Conservation (phyloP, 176 grass and related monocot genomes). For the Luzula sylvatica region DNA sequence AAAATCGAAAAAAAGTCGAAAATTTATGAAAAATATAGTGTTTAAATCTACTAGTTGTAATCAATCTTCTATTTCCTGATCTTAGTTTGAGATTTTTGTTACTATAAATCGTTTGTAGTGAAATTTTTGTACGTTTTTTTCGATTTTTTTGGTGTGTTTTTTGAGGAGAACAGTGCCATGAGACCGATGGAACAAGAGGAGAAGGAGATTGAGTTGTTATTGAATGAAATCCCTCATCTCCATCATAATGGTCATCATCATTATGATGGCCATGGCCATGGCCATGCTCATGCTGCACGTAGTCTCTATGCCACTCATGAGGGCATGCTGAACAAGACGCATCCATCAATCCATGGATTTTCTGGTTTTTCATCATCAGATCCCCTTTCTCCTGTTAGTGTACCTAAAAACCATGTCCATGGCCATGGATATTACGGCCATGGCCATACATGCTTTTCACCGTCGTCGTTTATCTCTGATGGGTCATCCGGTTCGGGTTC, state of each 20-base stretch:
- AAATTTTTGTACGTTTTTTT: constrained; percentile 21
- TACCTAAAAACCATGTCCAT: neutral
- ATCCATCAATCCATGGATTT: constrained; percentile 2
- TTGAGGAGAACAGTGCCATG: constrained; percentile 2
- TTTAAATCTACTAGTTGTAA: constrained; percentile 3
- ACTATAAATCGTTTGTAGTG: constrained; percentile 3
- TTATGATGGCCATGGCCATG: constrained; percentile 4
- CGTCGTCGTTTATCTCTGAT: constrained; percentile 11
- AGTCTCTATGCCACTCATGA: neutral
- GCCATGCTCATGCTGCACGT: constrained; percentile 15
- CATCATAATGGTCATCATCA: constrained; percentile 27
- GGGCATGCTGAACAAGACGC: constrained; percentile 14
- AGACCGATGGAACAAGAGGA: constrained; percentile 26
- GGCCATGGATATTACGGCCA: constrained; percentile 21
- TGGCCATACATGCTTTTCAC: constrained; percentile 1
- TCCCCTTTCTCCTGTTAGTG: too few relatives aligned
- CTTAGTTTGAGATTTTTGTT: neutral
- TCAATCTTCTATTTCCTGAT: constrained; percentile 9
- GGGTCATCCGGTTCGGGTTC: constrained; percentile 8
- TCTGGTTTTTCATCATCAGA: neutral
- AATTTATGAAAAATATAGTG: constrained; percentile 11
- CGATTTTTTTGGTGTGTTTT: constrained; percentile 15
- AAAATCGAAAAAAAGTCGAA: constrained; percentile 23
- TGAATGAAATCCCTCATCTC: constrained; percentile 41
- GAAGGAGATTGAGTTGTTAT: constrained; percentile 59